A percentile compares a stretch with the other conserved stretches of the same genome.
These are phyloP conservation scores for Candida michaelii DNA, from an alignment of 805 yeast genomes.

Conservation along the genomic window DNA sequence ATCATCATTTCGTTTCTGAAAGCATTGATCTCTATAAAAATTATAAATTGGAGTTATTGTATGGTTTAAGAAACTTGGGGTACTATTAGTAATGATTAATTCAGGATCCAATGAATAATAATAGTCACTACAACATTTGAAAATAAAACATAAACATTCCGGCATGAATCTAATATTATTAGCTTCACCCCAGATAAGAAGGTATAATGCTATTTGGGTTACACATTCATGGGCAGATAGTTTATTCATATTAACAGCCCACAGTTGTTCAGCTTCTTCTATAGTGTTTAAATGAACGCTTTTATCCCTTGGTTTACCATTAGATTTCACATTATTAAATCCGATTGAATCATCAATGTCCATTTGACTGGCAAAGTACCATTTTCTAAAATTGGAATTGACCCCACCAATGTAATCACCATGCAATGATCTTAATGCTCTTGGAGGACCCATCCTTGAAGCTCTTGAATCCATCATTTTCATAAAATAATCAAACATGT, in stretches of 20 bases:
- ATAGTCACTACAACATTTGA: slow-evolving; percentile 74
- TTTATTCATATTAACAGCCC: slow-evolving; percentile 52
- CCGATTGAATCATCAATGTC: slow-evolving; percentile 56
- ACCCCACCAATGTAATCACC: slow-evolving; percentile 75
- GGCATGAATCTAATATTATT: slow-evolving; percentile 86
- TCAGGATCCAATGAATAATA: slow-evolving; percentile 49
- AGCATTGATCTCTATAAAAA: slow-evolving; percentile 57
- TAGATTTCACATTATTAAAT: slow-evolving; percentile 25
- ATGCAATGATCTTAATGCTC: slow-evolving; percentile 61
- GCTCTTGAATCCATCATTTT: slow-evolving; percentile 66
- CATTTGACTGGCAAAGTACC: slow-evolving; percentile 76
- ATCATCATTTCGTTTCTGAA: slow-evolving; percentile 42
- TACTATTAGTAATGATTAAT: slow-evolving; percentile 4
- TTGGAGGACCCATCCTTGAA: slow-evolving; percentile 56
- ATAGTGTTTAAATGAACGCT: slow-evolving; percentile 18
- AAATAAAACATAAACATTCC: slow-evolving; percentile 81
- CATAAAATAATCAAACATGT: slow-evolving; percentile 67
- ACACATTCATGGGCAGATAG: slow-evolving; percentile 54
- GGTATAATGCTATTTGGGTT: slow-evolving; percentile 64
- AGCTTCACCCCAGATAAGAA: slow-evolving; percentile 89
- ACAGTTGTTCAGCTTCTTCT: slow-evolving; percentile 47
- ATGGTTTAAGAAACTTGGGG: slow-evolving; percentile 56
- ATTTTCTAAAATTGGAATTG: slow-evolving; percentile 65
- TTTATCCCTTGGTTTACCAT: slow-evolving; percentile 20
- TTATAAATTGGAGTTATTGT: slow-evolving; percentile 72